phyloP scores from a whole-genome alignment of 192 early-diverging fungal species.

The Chytriomyces sp. region DNA sequence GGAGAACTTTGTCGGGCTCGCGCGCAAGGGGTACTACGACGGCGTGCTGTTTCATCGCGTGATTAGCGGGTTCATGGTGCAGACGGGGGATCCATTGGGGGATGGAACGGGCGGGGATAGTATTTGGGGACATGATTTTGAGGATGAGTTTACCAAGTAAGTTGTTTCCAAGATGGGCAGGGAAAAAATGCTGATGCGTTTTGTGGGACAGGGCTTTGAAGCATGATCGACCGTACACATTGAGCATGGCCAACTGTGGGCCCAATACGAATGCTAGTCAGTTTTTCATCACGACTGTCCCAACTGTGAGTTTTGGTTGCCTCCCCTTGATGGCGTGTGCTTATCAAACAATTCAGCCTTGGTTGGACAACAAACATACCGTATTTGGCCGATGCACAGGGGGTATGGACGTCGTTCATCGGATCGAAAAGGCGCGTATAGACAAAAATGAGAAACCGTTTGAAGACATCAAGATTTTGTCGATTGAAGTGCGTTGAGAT shows the following conservation, averaged over 20 bases:
- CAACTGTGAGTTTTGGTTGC: slow-evolving; percentile 64
- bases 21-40: slow-evolving; percentile 87
- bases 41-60: slow-evolving; percentile 95
- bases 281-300: slow-evolving; percentile 93
- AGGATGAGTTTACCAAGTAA: slow-evolving; percentile 76
- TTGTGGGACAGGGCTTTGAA: slow-evolving; percentile 53
- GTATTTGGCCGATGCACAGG: slow-evolving; percentile 89
- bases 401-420: slow-evolving; percentile 90
- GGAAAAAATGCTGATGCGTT: neutral
- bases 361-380: slow-evolving; percentile 97
- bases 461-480: slow-evolving; percentile 79
- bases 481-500: slow-evolving; percentile 65
- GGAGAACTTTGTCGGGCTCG: slow-evolving; percentile 89
- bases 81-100: slow-evolving; percentile 74
- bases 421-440: slow-evolving; percentile 77
- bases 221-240: slow-evolving; percentile 87
- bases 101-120: slow-evolving; percentile 96
- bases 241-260: slow-evolving; percentile 93
- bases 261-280: slow-evolving; percentile 89
- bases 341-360: slow-evolving; percentile 63
- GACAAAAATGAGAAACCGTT: slow-evolving; percentile 90
- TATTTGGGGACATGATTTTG: slow-evolving; percentile 90
- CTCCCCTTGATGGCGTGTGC: slow-evolving; percentile 1
- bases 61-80: slow-evolving; percentile 96
- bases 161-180: slow-evolving; percentile 20